A percentile compares a stretch with the other conserved stretches of the same genome.
phyloP scores from a whole-genome alignment of 1,284 basidiomycete species.

The Paramarasmius palmivorus region DNA sequence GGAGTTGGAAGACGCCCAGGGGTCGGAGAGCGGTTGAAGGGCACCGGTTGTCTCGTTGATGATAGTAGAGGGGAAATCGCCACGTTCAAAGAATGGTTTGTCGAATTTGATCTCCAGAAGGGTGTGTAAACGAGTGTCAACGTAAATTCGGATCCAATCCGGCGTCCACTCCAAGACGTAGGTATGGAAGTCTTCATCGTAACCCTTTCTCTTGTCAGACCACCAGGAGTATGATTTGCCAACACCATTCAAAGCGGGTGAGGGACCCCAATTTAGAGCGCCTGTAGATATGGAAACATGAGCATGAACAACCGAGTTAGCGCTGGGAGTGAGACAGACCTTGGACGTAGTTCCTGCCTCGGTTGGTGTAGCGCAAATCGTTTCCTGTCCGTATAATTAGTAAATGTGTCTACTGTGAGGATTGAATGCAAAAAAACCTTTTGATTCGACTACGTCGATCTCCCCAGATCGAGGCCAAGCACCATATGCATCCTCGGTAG shows the following conservation, averaged over 20 bases:
- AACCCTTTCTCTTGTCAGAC: conserved; percentile 68
- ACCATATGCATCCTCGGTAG: conserved; percentile 76
- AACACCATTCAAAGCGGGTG: conserved; percentile 70
- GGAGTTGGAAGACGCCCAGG: conserved; percentile 43
- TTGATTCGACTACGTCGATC: conserved; percentile 81
- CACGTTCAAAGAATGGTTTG: conserved; percentile 66
- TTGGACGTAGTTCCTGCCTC: conserved; percentile 75
- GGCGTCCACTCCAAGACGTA: conserved; percentile 8
- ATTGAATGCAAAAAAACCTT: background rate
- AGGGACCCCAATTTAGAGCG: conserved; percentile 82
- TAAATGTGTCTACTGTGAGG: background rate
- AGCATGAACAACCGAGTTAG: background rate
- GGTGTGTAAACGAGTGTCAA: conserved; percentile 72
- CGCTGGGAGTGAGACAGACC: conserved; percentile 33
- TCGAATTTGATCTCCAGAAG: conserved; percentile 68
- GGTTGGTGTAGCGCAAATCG: conserved; percentile 60
- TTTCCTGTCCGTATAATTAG: conserved; percentile 50
- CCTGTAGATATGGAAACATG: background rate
- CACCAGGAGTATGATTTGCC: conserved; percentile 78
- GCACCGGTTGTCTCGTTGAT: conserved; percentile 56
- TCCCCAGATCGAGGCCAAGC: conserved; percentile 74
- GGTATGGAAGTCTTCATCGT: conserved; percentile 72
- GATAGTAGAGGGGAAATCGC: conserved; percentile 72
- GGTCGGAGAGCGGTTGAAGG: conserved; percentile 64
- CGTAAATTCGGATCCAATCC: conserved; percentile 73